These are phyloP conservation scores for Stropharia rugosoannulata DNA, from an alignment of 768 basidiomycete genomes.

Conservation along the genomic window DNA sequence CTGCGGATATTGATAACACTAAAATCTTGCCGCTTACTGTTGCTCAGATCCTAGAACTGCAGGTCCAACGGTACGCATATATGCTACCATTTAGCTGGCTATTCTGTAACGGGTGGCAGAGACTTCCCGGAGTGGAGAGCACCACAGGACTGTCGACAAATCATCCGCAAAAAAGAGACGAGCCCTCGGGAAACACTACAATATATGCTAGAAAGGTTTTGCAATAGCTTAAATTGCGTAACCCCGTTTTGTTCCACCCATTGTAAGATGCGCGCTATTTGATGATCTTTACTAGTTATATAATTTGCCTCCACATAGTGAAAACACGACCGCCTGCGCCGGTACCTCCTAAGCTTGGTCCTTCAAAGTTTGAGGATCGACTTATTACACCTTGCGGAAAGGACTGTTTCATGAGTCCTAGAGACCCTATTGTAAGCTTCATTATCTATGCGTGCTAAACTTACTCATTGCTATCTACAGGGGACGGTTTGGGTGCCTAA, in stretches of 20 bases:
- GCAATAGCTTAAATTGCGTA: constrained; percentile 50
- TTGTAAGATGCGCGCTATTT: constrained; percentile 27
- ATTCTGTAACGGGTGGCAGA: constrained; percentile 10
- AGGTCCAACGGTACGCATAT: constrained; percentile 1
- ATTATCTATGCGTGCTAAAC: not conserved
- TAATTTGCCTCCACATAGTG: constrained; percentile 12
- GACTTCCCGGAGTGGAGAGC: constrained; percentile 32
- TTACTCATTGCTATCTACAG: constrained; percentile 10
- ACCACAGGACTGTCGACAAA: constrained; percentile 1
- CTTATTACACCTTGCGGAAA: constrained; percentile 27
- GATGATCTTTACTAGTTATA: not conserved
- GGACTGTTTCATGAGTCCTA: constrained; percentile 29
- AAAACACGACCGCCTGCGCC: constrained; percentile 17
- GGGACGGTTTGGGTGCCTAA: constrained; percentile 33
- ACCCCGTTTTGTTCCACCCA: constrained; percentile 51
- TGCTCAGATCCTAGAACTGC: constrained; percentile 2
- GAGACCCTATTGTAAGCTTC: not conserved
- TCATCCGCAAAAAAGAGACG: not conserved
- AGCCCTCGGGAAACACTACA: constrained; percentile 21
- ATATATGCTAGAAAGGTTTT: constrained; percentile 44
- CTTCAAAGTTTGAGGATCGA: constrained; percentile 19
- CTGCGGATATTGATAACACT: constrained; percentile 48
- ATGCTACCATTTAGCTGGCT: not conserved
- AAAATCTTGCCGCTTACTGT: constrained; percentile 37
- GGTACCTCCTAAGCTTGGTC: constrained; percentile 20